A percentile compares a stretch with the other conserved stretches of the same genome.
These are phyloP conservation scores for Triglochin maritima DNA, from an alignment of 106 monocot species.

Conservation along the genomic window DNA sequence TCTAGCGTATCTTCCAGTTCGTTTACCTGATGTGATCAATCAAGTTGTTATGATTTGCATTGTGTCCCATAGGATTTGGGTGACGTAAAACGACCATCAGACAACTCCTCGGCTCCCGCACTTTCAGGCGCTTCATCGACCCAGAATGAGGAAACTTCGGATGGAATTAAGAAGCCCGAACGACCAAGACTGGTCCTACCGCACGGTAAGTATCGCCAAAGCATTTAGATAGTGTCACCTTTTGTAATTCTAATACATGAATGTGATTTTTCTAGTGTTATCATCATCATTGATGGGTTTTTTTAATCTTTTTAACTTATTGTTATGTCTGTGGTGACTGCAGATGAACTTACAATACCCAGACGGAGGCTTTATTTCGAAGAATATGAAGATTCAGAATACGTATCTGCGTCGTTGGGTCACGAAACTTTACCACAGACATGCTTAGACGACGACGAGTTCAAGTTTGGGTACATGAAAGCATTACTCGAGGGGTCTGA, in stretches of 20 bases:
- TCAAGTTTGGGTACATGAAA: slow-evolving; percentile 31
- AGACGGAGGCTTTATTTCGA: slow-evolving; percentile 16
- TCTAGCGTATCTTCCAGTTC: background rate
- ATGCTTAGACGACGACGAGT: slow-evolving; percentile 20
- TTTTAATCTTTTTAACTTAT: background rate
- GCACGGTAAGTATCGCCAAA: slow-evolving; percentile 21
- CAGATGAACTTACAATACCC: background rate
- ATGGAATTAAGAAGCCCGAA: slow-evolving; percentile 19
- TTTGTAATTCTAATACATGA: no score
- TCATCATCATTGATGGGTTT: background rate
- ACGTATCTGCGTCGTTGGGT: slow-evolving; percentile 11
- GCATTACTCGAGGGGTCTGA: slow-evolving; percentile 46
- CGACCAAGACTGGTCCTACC: slow-evolving; percentile 40
- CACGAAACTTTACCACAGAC: slow-evolving; percentile 11
- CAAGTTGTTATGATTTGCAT: background rate
- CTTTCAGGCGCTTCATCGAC: background rate
- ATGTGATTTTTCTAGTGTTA: background rate
- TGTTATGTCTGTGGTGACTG: background rate
- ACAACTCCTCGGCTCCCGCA: background rate
- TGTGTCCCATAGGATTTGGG: slow-evolving; percentile 3
- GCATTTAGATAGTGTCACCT: no score
- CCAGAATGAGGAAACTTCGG: slow-evolving; percentile 20
- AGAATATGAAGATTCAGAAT: slow-evolving; percentile 19
- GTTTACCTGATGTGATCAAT: background rate
- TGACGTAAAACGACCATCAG: slow-evolving; percentile 11